A percentile compares a stretch with the other conserved stretches of the same genome.
Evolutionary conservation across 805 yeast species (phyloP).

Genomic region (Myxozyma vanderwaltii): DNA sequence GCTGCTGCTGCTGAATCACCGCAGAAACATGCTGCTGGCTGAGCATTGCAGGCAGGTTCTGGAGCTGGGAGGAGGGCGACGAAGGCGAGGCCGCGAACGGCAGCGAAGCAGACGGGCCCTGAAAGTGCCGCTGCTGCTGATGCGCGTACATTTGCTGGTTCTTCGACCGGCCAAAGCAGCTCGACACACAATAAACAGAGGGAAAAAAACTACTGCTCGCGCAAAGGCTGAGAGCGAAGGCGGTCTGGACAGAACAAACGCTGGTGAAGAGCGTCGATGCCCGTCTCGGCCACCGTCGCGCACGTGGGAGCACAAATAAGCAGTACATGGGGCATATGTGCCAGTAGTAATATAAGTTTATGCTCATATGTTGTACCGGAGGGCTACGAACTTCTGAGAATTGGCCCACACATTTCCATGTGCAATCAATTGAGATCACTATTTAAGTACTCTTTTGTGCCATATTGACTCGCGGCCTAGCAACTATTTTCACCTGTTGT

Average conservation of each 20-base stretch:
- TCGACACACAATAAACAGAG: neutral
- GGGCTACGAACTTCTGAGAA: too few species aligned
- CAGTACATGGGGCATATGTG: neutral
- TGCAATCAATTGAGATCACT: too few species aligned
- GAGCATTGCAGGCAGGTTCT: conserved; percentile 18
- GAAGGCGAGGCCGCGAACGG: conserved; percentile 14
- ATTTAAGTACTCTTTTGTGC: too few species aligned
- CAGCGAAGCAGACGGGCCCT: conserved; percentile 17
- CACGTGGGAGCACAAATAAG: conserved; percentile 1
- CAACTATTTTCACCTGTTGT: too few species aligned
- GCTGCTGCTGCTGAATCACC: conserved; percentile 16
- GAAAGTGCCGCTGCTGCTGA: conserved; percentile 32
- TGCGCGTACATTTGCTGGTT: conserved; percentile 22
- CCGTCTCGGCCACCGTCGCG: conserved; percentile 14
- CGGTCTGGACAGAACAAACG: conserved; percentile 5
- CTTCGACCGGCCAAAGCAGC: neutral
- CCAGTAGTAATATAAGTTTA: too few species aligned
- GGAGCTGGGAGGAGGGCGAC: conserved; percentile 12
- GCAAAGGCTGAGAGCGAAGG: neutral
- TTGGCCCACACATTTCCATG: too few species aligned
- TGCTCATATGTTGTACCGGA: too few species aligned
- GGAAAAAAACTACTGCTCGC: neutral
- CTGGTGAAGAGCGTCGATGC: neutral
- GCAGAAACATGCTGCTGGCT: conserved; percentile 22
- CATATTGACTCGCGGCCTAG: too few species aligned